A percentile compares a stretch with the other conserved stretches of the same genome.
Evolutionary conservation across 2,329 filamentous ascomycete genomes (phyloP).

Genomic region (Colletotrichum liaoningense): DNA sequence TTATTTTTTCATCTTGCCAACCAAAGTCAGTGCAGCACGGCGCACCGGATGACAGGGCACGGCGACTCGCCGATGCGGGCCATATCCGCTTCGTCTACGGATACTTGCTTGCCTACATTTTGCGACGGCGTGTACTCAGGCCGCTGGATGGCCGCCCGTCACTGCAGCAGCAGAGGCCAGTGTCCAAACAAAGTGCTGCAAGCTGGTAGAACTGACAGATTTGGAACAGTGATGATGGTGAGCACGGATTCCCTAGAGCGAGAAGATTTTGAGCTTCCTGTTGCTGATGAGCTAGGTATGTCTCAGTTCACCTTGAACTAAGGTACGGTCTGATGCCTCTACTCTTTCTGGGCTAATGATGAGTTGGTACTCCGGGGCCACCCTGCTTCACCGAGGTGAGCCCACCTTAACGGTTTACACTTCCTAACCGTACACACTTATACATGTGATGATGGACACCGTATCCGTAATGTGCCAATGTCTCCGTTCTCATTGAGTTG

Average conservation of each 20-base stretch:
- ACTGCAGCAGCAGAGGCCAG: neutral
- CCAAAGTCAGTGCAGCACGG: neutral
- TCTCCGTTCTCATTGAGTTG: neutral
- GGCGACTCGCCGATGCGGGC: neutral
- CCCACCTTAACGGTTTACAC: neutral
- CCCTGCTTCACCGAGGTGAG: neutral
- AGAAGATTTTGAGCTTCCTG: neutral
- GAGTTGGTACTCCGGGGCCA: neutral
- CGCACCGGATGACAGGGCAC: neutral
- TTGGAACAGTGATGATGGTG: neutral
- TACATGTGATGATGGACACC: neutral
- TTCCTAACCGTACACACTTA: neutral
- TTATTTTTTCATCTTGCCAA: neutral
- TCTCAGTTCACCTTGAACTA: neutral
- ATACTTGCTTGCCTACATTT: no score
- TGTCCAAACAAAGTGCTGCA: neutral
- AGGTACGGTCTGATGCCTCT: no score
- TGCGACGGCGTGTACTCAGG: neutral
- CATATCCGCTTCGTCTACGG: neutral
- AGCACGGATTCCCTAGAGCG: neutral
- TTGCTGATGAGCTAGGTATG: neutral
- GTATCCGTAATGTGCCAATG: neutral
- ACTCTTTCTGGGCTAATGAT: neutral
- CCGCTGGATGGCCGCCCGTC: neutral
- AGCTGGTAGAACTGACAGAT: neutral